Base-by-base conservation (phyloP, 805 yeast genomes). In the Lipomyces yamadae region DNA sequence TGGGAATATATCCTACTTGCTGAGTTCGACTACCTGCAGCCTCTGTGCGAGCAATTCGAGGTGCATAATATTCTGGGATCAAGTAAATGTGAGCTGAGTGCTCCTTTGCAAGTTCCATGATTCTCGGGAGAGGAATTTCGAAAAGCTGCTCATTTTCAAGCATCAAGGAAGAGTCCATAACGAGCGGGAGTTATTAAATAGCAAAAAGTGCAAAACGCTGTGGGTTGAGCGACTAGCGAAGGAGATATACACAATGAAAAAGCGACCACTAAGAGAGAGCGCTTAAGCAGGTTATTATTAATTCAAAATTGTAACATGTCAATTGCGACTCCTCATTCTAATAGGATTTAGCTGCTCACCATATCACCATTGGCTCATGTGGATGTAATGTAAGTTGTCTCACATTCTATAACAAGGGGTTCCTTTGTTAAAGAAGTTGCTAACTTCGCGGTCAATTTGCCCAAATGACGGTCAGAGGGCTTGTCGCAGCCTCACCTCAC, bases 1-100 rank as follows among this genome's bases (percentile, higher is more conserved):
- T 24, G 30, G 29, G 37, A 42, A 42, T 39, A 39, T 42, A 42
- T 11, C 18, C 29, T 24, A 29, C 13, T 24, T 29, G 34, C 18
- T 29, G 33, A 6, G 53, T 8, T 18, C 33, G 48, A 24, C 32
- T 42, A 42, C 24, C 39, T n/a, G 13, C 18, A 3, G 32, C 34
- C 30, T n/a, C 35, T 29, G 45, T 11, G 15, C 55, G 30, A 13
- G 24, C 55, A 56, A 60, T 52, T 11, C 56, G 7, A 4, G 62
- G 62, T 18, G 63, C 33, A 24, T 60, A 60, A 11, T 63, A 64
- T 10, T 60, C 61, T 4, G 62, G 62, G 45, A 60, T 53, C 24
- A 60, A 37, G 39, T 60, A 60, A 15, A 60, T 53, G 30, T 53
- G 58, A 29, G 62, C 63, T 4, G 63, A 53, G 39, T 24, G 18